Base-by-base conservation (phyloP, 129 eudicot species). In the Artemisia annua region DNA sequence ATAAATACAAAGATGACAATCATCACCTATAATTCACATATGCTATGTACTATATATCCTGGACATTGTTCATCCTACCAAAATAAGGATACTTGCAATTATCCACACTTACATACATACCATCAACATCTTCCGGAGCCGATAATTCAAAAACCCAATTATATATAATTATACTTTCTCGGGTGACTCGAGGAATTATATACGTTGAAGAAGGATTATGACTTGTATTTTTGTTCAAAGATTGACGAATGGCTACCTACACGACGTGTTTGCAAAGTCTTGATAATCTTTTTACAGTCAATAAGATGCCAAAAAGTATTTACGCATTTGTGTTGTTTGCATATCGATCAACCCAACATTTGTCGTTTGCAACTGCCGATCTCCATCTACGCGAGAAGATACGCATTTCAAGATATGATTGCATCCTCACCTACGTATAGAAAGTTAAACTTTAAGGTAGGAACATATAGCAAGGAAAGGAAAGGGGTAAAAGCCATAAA, bases 311-410 rank as follows among this genome's bases (percentile, higher is more conserved):
- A 4, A 26, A 28, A 64, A 35, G 22, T 60, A 62, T 56, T 76
- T 69, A 49, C 24, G 59, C 57, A 46, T 56, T 80, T 58, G 60
- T 56, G 55, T 79, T 68, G 32, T 73, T 49, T 44, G 75, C 77
- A 54, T 66, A 82, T 22, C 80, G 90, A 87, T 94, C 91, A 30
- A 83, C 82, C 89, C 96, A 94, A 60, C 98, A 94, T 67, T 86
- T 76, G 56, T 90, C 97, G 20, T 79, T 78, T 78, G 84, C 67
- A 7, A 80, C 85, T 13, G 98, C 97, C 48, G 69, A 73, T 1
- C 75, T 35, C 98, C 98, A 94, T 74, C 98, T 84, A 43, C 77
- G 67, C 77, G 73, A 62, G 70, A 94, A 94, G 17, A 72, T 79
- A 66, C 43, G 75, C 98, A 94, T 87, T 63, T 94, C 98, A 9